A percentile compares a stretch with the other conserved stretches of the same genome.
These are phyloP conservation scores for Melampsora occidentalis DNA, from an alignment of 1,284 basidiomycete genomes.

Conservation along the genomic window DNA sequence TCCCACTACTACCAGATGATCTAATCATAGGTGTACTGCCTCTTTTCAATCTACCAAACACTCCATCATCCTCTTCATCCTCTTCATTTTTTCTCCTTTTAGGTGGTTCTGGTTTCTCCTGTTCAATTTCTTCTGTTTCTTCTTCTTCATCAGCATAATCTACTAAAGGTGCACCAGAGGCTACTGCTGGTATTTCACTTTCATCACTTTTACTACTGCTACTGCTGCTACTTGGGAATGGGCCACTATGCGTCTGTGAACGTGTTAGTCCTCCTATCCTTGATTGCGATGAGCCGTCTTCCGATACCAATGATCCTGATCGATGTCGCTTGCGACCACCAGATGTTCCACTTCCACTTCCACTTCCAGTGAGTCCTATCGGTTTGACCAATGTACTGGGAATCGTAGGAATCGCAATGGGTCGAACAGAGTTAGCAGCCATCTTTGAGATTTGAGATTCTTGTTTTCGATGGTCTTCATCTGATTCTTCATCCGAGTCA, in stretches of 20 bases:
- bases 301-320: background rate
- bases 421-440: background rate
- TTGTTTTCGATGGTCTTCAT: slow-evolving; percentile 11
- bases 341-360: background rate
- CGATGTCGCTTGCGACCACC: background rate
- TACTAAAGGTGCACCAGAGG: slow-evolving; percentile 2
- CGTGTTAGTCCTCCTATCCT: background rate
- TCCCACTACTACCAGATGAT: background rate
- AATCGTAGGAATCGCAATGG: slow-evolving; percentile 12
- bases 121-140: background rate
- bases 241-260: background rate
- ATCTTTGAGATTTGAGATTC: slow-evolving; percentile 1
- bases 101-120: slow-evolving; percentile 25
- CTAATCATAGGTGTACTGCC: background rate
- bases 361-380: background rate
- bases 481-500: slow-evolving; percentile 35
- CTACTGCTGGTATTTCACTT: background rate
- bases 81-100: slow-evolving; percentile 32
- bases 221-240: background rate
- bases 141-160: slow-evolving; percentile 37
- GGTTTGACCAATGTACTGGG: background rate
- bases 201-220: background rate
- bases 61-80: slow-evolving; percentile 33
- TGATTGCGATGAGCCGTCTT: background rate
- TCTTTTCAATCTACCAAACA: slow-evolving; percentile 22